Base-by-base conservation (phyloP, 2,329 filamentous ascomycete genomes). In the Alternaria gaisen region DNA sequence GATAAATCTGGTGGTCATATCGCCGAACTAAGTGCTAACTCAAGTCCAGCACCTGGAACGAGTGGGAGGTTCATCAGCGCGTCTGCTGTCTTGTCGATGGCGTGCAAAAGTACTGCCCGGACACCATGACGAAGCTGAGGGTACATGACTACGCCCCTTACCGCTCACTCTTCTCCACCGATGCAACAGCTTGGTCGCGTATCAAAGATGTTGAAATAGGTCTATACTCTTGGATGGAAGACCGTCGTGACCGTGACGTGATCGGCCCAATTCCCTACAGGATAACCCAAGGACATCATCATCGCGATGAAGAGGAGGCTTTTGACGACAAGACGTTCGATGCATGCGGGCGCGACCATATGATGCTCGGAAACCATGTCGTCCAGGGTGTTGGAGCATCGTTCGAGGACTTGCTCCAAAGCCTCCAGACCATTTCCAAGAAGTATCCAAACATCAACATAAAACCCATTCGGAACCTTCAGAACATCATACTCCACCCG, bases 21-120 rank as follows among this genome's bases (percentile, higher is more conserved):
- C 30, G 11, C 16, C 46, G 16, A 20, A n/a, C 14, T 2, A 22
- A 38, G 9, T 48, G 48, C 67, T 72, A 58, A 72, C 12, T 12
- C 9, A 40, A 18, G 5, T 16, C 8, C 40, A 72, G 70, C 55
- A 73, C 72, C 1, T 78, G 75, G 76, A 77, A 77, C 48, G 76
- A 78, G 34, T 77, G 73, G 73, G 74, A 77, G 46, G 75, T 77
- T 3, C 76, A 78, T 48, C 74, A 77, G 59, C 74, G 75, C 7
- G 74, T 78, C 1, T 78, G 76, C 63, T 75, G 70, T 53, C 70
- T 78, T 4, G 68, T 77, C 20, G 75, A 77, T 56, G 74, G 73
- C 12, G 68, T 78, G 14, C 64, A 69, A 32, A 68, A 66, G 18
- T 56, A 78, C 56, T 75, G 73, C 52, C 72, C 76, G 11, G 53